Base-by-base conservation (phyloP, 2,329 filamentous ascomycete genomes). In the Penicillium sp. region DNA sequence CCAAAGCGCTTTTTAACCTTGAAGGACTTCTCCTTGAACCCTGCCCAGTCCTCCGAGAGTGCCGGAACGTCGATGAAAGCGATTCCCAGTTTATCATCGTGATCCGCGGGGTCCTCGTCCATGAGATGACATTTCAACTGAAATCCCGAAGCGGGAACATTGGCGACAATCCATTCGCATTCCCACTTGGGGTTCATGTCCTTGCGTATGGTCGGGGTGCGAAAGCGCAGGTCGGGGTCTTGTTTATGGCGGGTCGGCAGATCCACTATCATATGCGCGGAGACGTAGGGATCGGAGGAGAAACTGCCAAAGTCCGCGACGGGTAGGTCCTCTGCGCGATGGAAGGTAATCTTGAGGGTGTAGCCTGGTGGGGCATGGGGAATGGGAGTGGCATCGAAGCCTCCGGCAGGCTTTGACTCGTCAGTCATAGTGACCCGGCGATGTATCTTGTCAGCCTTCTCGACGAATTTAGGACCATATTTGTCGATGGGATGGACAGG, bases 61-160 rank as follows among this genome's bases (percentile, higher is more conserved):
- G 75, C 70, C 11, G 81, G 75, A 0, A 89, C 84, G 19, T 83
- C 75, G 53, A 96, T 78, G 46, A 91, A 91, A 4, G 91, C 90
- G 68, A 94, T 95, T 11, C 93, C 93, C 21, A 97, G 81, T 27
- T 91, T 83, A 75, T 97, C 93, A 70, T 97, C 89, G 63, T 89
- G 85, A 71, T 97, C 90, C 1, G 87, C 85, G 34, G 87, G 86
- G 74, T 97, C 93, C 72, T 97, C 93, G 68, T 97, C 93, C 75
- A 92, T 95, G 19, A 97, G 76, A 52, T 90, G 84, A 60, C 90
- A 91, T 72, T 96, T 96, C 65, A 97, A 81, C 55, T 82, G 83
- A 76, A 96, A 96, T 4, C 92, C 92, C 0, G 83, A 85, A 0
- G 87, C 79, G 0, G 93, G 92, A 2, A 97, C 83, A 65, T 96